phyloP scores from a whole-genome alignment of 1,139 yeast species.

The Casaregolazyma lundiana region DNA sequence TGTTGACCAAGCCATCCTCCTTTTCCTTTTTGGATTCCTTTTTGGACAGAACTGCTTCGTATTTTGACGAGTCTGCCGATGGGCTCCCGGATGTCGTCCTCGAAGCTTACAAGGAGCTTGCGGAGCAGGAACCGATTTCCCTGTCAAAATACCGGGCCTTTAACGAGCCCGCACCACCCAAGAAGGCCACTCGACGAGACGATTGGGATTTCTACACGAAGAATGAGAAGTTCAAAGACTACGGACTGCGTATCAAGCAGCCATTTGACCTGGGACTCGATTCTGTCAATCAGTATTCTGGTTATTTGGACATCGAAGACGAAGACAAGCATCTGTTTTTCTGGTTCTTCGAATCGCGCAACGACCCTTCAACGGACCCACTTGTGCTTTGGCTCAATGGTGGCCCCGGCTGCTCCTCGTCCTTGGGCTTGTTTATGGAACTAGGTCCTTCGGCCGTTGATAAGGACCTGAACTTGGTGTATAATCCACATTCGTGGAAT shows the following conservation, averaged over 20 bases:
- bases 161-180: constrained; percentile 3
- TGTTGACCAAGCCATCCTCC: no score
- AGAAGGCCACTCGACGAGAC: constrained; percentile 4
- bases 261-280: constrained; percentile 70
- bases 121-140: background rate
- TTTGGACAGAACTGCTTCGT: constrained; percentile 14
- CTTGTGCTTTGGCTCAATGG: constrained; percentile 69
- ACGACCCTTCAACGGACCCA: constrained; percentile 61
- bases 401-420: constrained; percentile 71
- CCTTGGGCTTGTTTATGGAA: constrained; percentile 64
- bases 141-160: background rate
- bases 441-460: constrained; percentile 59
- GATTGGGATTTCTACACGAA: constrained; percentile 7
- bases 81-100: constrained; percentile 3
- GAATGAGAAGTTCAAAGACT: constrained; percentile 13
- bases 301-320: constrained; percentile 65
- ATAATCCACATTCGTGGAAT: constrained; percentile 68
- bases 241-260: constrained; percentile 18
- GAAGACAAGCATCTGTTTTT: constrained; percentile 84
- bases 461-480: constrained; percentile 45
- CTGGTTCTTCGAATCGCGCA: constrained; percentile 70
- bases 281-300: constrained; percentile 59
- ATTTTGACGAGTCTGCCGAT: constrained; percentile 11
- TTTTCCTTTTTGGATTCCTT: constrained; percentile 8
- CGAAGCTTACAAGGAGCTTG: background rate